These are phyloP conservation scores for Claviceps lovelessii DNA, from an alignment of 2,329 filamentous ascomycete genomes.

Conservation along the genomic window DNA sequence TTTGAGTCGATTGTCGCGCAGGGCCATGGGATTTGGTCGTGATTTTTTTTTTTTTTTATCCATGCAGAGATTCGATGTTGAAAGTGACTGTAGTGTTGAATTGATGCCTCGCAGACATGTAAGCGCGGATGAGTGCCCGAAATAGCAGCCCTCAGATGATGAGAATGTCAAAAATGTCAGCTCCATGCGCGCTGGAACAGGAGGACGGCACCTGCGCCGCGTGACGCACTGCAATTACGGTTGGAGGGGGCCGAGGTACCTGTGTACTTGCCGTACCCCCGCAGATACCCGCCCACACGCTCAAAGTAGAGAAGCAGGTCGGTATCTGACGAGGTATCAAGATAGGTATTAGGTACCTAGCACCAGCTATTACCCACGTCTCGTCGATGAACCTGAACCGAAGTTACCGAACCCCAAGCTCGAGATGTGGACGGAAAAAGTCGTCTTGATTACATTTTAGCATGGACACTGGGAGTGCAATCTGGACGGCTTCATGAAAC, in stretches of 20 bases:
- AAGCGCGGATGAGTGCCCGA: neutral
- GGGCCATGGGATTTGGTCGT: neutral
- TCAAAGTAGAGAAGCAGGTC: no score
- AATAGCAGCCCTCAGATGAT: neutral
- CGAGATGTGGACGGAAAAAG: neutral
- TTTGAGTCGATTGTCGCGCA: conserved; percentile 7
- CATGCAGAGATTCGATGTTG: neutral
- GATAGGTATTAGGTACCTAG: neutral
- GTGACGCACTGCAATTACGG: neutral
- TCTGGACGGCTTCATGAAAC: no score
- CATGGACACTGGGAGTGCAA: neutral
- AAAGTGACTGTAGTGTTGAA: neutral
- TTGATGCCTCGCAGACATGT: neutral
- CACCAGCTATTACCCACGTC: no score
- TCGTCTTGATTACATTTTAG: neutral
- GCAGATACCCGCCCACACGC: no score
- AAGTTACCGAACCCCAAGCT: neutral
- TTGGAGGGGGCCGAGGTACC: neutral
- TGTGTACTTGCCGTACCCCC: neutral
- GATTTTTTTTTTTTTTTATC: no score
- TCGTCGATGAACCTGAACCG: neutral
- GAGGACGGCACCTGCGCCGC: neutral
- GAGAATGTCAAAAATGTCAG: neutral
- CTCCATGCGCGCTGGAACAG: neutral
- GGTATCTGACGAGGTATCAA: no score